Evolutionary conservation across 2,329 filamentous ascomycete species (phyloP), one percentile per base, ranked within the genome.

Genomic region (Cladophialophora bantiana): DNA sequence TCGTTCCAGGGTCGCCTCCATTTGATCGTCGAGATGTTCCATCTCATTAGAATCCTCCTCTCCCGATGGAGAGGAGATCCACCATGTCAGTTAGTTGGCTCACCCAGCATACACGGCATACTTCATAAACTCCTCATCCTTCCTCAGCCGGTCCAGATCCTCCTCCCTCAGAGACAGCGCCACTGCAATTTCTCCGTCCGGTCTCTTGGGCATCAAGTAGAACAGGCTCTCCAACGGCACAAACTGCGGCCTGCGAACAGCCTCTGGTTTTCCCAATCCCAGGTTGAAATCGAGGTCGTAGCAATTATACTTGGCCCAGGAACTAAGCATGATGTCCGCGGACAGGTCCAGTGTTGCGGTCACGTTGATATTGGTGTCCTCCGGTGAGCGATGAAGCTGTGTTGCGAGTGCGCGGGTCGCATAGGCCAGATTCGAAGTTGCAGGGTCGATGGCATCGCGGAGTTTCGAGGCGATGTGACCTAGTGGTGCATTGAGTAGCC

Each of bases 291-390:
- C 82, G 5, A 82, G 74, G 0, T 78, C 74, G 68, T 83, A 83
- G 15, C 75, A 77, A 3, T 79, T 74, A 2, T 84, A 72, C 59
- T 83, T 83, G 0, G 80, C 79, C 85, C 85, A 88, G 0, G 84
- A 87, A 65, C 83, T 86, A 5, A 88, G 67, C 77, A 83, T 82
- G 2, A 87, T 74, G 45, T 86, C 83, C 0, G 72, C 73, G 0
- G 78, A 73, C 0, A 77, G 68, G 35, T 83, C 77, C 2, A 82
- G 61, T 3, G 70, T 74, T 78, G 1, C 75, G 77, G 3, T 82
- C 68, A 0, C 75, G 75, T n/a, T 80, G 69, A 0, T 50, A 66
- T 0, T 66, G 74, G 65, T 81, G 82, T 54, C 20, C 61, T 83
- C 81, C 0, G 74, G 62, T 2, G 73, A 66, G 6, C 73, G 70